Base-by-base conservation (phyloP, 345 rosid species). In the Carallia pectinifolia region DNA sequence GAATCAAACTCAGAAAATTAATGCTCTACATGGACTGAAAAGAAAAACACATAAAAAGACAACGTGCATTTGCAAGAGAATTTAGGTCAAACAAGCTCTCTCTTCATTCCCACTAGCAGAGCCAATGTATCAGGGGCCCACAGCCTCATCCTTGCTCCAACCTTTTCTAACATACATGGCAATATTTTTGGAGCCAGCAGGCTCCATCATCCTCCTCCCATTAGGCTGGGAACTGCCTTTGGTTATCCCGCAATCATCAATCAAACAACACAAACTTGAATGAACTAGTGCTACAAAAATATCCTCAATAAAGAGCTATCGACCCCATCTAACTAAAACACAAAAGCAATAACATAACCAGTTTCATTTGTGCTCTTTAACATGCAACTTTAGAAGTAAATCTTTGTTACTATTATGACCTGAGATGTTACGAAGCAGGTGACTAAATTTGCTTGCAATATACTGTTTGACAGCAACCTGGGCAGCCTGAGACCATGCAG, bases 391-490 rank as follows among this genome's bases (percentile, higher is more conserved):
- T 6, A 54, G 65, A 71, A 53, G 12, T n/a, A 30, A 40, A 61
- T 6, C 31, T 50, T 47, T 44, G 58, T 44, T 50, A 12, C 39
- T 59, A 38, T 2, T 3, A 19, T 53, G 73, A 96, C 98, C 98
- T 89, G 90, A 86, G 71, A 96, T 89, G 80, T 92, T 90, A 63
- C 79, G 89, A 74, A 77, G 81, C 80, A 90, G 97, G 74, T 84
- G 82, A 74, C 89, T 82, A 80, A 90, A 89, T 67, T 78, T 75
- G 81, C 83, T 76, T 15, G 85, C 78, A 69, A 90, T 79, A 77
- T 81, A 89, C 79, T 90, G 84, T 83, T 88, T 88, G 69, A 96
- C 78, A 71, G 88, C 81, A 73, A 68, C 69, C 78, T 75, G 82
- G 84, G 88, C 88, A 82, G 89, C 98, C 99, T 96, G 96, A 80